A percentile compares a stretch with the other conserved stretches of the same genome.
These are phyloP conservation scores for Pulveroboletus sp. DNA, from an alignment of 768 basidiomycete species.

Conservation along the genomic window DNA sequence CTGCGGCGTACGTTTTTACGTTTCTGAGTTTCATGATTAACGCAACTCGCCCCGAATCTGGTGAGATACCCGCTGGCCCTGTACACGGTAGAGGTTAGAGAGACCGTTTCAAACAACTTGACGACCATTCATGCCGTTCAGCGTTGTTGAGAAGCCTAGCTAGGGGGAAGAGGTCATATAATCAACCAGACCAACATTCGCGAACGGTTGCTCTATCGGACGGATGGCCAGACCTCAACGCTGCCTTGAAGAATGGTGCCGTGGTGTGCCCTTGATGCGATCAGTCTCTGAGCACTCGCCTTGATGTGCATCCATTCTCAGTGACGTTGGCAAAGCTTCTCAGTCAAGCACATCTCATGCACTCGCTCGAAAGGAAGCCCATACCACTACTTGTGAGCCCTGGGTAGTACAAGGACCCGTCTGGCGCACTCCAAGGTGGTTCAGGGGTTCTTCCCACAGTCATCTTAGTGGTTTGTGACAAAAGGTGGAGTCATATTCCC, in stretches of 20 bases:
- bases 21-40: conserved; percentile 65
- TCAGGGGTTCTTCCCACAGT: conserved; percentile 36
- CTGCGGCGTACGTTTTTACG: conserved; percentile 29
- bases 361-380: conserved; percentile 43
- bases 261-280: conserved; percentile 51
- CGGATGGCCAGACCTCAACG: conserved; percentile 58
- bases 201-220: conserved; percentile 56
- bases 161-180: not conserved
- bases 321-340: conserved; percentile 45
- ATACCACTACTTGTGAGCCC: not conserved
- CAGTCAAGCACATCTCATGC: not conserved
- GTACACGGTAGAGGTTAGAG: not conserved
- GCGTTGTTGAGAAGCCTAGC: conserved; percentile 65
- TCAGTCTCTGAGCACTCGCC: conserved; percentile 47
- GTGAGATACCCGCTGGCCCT: conserved; percentile 65
- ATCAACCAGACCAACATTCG: not conserved
- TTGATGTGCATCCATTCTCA: conserved; percentile 73
- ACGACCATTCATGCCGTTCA: conserved; percentile 38
- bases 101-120: not conserved
- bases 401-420: not conserved
- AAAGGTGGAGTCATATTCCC: conserved; percentile 29
- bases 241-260: conserved; percentile 50
- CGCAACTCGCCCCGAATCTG: conserved; percentile 68
- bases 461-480: not conserved
- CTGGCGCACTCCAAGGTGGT: conserved; percentile 57